Evolutionary conservation across 169 alveolate species (phyloP), one percentile per base, ranked within the genome.

Genomic region (Cyclospora cayetanensis): DNA sequence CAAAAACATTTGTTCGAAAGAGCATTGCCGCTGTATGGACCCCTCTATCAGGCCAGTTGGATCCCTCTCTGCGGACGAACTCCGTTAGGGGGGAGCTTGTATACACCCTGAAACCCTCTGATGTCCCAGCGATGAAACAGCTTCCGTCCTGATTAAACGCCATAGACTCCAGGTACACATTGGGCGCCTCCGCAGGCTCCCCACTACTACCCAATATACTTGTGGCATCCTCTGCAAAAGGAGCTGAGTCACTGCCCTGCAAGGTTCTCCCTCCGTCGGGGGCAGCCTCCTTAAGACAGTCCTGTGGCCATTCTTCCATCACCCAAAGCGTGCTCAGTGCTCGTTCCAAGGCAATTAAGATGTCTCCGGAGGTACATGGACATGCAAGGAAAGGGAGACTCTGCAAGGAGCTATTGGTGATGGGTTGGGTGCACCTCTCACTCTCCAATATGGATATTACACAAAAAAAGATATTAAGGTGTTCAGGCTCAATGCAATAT

Each of bases 31-130:
- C 93, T 43, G 77, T 66, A 29, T 72, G 85, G 27, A 35, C 25
- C 34, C 70, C 34, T 9, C 93, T 70, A 12, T 52, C 89, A 3
- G 55, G 87, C 88, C 93, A 88, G 35, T 29, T 34, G 4, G 88
- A 76, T 27, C 34, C 31, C 80, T 88, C 93, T 7, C 89, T 70
- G 39, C 89, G 77, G 70, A 42, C 37, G 29, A 88, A 88, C 89
- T 88, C 93, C 42, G 35, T 39, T 12, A 88, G 79, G 18, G 93
- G 93, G 12, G 77, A 84, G 46, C 93, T 66, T 42, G 93, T 88
- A 77, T 52, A 88, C 29, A 88, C 93, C 4, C 93, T 70, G 60
- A 88, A 74, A 20, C 93, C 93, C 34, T 18, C 80, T 12, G 93
- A 29, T 22, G 93, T 88, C 41, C 77, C 89, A 34, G 87, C 76